Evolutionary conservation across 73 alveolate genomes (phyloP).

Genomic region (Tetrahymena borealis): DNA sequence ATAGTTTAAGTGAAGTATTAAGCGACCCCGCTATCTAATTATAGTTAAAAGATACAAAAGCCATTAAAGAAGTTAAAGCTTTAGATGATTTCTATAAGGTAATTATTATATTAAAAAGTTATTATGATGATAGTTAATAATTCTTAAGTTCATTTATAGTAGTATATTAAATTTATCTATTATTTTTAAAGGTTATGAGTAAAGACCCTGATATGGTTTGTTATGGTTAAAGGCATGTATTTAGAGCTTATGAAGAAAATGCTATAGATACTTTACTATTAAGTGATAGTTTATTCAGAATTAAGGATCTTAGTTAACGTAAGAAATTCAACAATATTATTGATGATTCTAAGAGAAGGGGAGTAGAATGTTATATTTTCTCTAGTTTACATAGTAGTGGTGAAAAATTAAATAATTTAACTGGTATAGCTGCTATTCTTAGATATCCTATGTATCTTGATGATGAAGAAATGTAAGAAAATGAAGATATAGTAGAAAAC

Average conservation of each 20-base stretch:
- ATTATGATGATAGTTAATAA: background rate
- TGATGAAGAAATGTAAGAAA: background rate
- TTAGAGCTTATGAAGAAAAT: slow-evolving; percentile 5
- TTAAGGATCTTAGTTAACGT: slow-evolving; percentile 18
- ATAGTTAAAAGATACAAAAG: slow-evolving; percentile 23
- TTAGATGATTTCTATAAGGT: slow-evolving; percentile 15
- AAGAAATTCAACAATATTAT: slow-evolving; percentile 1
- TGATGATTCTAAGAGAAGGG: slow-evolving; percentile 16
- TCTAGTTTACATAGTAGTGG: slow-evolving; percentile 36
- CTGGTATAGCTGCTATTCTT: slow-evolving; percentile 36
- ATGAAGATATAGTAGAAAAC: background rate
- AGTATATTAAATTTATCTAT: background rate
- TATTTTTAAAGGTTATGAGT: background rate
- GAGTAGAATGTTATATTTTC: slow-evolving; percentile 20
- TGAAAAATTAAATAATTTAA: slow-evolving; percentile 3
- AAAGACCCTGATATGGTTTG: slow-evolving; percentile 7
- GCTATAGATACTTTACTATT: slow-evolving; percentile 21
- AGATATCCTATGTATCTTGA: background rate
- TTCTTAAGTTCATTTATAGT: background rate
- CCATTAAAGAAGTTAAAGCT: slow-evolving; percentile 17
- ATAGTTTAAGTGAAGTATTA: slow-evolving; percentile 31
- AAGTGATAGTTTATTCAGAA: slow-evolving; percentile 17
- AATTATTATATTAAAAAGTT: background rate
- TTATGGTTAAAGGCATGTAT: slow-evolving; percentile 25
- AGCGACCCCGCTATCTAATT: slow-evolving; percentile 13